phyloP scores from a whole-genome alignment of 2,329 filamentous ascomycete genomes.

The Pseudogymnoascus sp. region DNA sequence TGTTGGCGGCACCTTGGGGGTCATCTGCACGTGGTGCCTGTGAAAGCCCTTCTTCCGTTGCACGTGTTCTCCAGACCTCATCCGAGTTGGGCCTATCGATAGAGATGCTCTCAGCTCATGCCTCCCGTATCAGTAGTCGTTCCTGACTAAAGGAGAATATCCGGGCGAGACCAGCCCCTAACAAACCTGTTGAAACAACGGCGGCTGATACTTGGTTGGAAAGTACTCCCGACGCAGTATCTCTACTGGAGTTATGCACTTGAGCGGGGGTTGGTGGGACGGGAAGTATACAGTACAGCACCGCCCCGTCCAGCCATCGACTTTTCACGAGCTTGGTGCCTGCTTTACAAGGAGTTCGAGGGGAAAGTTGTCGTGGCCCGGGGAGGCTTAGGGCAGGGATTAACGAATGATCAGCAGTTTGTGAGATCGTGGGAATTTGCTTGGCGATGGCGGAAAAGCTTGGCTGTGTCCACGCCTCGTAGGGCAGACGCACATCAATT shows the following conservation, averaged over 20 bases:
- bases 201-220: not conserved
- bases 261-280: not conserved
- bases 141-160: not conserved
- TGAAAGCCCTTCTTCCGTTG: not conserved
- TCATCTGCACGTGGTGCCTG: not conserved
- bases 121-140: not conserved
- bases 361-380: conserved; percentile 1
- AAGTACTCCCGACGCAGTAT: not conserved
- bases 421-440: conserved; percentile 4
- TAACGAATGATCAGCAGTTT: not conserved
- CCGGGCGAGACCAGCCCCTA: not conserved
- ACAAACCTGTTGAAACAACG: not conserved
- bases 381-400: not conserved
- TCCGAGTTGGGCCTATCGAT: not conserved
- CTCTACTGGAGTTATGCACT: conserved; percentile 3
- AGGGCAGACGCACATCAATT: not conserved
- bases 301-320: not conserved
- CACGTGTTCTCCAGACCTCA: not conserved
- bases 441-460: conserved; percentile 1
- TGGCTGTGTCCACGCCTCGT: not conserved
- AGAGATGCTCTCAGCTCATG: not conserved
- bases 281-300: conserved; percentile 4
- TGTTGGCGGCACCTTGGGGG: not conserved
- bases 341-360: not conserved
- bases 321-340: not conserved